Conservation (phyloP, 306 rosid genomes). For the Parietaria judaica region DNA sequence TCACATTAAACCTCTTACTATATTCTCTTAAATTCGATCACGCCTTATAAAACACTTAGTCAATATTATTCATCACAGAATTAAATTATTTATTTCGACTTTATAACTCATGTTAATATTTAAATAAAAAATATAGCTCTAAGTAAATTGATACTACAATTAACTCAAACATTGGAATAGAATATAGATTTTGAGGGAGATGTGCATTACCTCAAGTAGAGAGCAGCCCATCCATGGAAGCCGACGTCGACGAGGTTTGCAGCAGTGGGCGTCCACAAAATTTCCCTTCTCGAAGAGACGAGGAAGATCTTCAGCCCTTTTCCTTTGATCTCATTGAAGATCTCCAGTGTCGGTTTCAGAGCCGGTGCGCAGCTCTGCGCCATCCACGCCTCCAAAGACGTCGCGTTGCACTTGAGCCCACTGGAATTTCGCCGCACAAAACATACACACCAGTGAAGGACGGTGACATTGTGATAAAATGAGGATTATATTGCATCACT, state of each 20-base stretch:
- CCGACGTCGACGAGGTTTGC: constrained; percentile 55
- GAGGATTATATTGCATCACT: neutral
- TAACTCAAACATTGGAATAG: no score
- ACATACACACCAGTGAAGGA: no score
- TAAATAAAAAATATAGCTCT: no score
- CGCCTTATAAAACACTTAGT: no score
- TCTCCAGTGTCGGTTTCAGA: constrained; percentile 37
- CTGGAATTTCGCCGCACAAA: constrained; percentile 19
- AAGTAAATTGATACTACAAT: no score
- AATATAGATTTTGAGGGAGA: no score
- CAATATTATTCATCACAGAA: no score
- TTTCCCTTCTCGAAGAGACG: constrained; percentile 49
- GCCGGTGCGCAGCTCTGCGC: constrained; percentile 45
- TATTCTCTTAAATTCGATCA: no score
- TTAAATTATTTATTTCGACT: no score
- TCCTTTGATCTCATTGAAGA: constrained; percentile 49
- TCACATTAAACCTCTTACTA: no score
- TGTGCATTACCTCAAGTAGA: constrained; percentile 32
- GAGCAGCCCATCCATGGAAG: constrained; percentile 56
- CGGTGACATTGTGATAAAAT: neutral
- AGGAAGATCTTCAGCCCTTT: constrained; percentile 42
- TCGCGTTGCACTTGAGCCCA: constrained; percentile 41
- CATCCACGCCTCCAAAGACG: constrained; percentile 51
- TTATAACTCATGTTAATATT: no score
- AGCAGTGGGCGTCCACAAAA: constrained; percentile 42